Percentiles rank a stretch among this genome's conserved stretches.
Evolutionary conservation across 305 asterid species (phyloP).

Genomic region (Striga hermonthica): DNA sequence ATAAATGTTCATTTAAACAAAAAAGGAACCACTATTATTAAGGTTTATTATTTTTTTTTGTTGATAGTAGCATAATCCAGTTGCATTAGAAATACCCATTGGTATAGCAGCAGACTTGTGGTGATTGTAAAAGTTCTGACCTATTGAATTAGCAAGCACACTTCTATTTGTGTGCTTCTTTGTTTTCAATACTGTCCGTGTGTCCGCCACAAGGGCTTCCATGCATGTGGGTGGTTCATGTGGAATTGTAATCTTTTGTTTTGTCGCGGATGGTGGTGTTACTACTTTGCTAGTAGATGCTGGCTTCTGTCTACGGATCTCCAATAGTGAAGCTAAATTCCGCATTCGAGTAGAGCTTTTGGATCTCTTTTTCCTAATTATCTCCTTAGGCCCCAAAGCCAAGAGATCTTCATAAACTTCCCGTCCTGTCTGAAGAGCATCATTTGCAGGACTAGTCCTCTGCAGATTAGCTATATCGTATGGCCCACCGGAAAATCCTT

Average conservation of each 20-base stretch:
- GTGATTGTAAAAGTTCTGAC: slow-evolving; percentile 35
- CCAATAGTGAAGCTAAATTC: slow-evolving; percentile 41
- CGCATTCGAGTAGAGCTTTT: slow-evolving; percentile 50
- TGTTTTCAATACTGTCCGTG: slow-evolving; percentile 40
- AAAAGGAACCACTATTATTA: no score
- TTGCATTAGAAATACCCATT: slow-evolving; percentile 36
- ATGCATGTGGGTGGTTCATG: slow-evolving; percentile 49
- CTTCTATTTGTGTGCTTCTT: slow-evolving; percentile 67
- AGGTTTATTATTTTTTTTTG: slow-evolving; percentile 28
- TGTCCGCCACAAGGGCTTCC: slow-evolving; percentile 55
- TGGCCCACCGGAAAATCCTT: slow-evolving; percentile 33
- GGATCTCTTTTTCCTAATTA: slow-evolving; percentile 51
- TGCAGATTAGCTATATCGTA: slow-evolving; percentile 32
- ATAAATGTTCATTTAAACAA: slow-evolving; percentile 28
- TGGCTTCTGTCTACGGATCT: slow-evolving; percentile 39
- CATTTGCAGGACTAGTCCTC: slow-evolving; percentile 28
- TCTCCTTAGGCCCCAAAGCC: slow-evolving; percentile 50
- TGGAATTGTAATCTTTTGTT: slow-evolving; percentile 32
- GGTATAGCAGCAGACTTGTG: slow-evolving; percentile 34
- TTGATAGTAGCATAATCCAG: slow-evolving; percentile 27
- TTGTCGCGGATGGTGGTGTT: slow-evolving; percentile 36
- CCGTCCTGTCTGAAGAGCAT: slow-evolving; percentile 35
- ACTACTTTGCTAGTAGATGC: slow-evolving; percentile 36
- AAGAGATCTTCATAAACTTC: slow-evolving; percentile 37
- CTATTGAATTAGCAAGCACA: slow-evolving; percentile 39